phyloP scores from a whole-genome alignment of 257 asterid genomes.

The Anisodus acutangulus region DNA sequence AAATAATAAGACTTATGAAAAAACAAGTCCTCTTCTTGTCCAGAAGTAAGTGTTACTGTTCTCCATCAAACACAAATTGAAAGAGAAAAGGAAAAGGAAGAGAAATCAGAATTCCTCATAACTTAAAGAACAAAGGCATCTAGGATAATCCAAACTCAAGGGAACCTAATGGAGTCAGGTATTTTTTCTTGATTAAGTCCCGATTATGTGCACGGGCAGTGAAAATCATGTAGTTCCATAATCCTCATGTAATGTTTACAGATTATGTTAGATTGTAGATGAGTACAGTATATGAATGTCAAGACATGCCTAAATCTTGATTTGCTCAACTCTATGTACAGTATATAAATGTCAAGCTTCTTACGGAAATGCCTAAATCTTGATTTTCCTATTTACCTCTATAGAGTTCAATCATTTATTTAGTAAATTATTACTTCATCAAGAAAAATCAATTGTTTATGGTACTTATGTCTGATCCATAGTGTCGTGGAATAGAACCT shows the following conservation, averaged over 20 bases:
- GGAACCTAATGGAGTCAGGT: not conserved
- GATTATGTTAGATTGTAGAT: not conserved
- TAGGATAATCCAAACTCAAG: not conserved
- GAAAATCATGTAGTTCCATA: not conserved
- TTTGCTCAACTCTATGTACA: not conserved
- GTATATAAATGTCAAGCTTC: not conserved
- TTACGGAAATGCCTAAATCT: not conserved
- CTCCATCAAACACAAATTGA: not conserved
- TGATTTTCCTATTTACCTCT: not conserved
- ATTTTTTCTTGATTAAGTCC: conserved; percentile 18
- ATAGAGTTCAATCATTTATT: not conserved
- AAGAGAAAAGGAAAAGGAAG: not conserved
- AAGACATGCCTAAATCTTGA: not conserved
- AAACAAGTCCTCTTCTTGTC: too few species aligned
- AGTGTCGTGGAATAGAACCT: not conserved
- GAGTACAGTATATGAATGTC: not conserved
- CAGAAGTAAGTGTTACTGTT: not conserved
- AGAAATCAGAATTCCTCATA: not conserved
- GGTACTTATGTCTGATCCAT: not conserved
- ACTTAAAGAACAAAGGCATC: conserved; percentile 12
- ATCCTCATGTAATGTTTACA: not conserved
- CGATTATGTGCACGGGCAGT: not conserved
- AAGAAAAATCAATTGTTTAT: not conserved
- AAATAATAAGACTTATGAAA: not conserved
- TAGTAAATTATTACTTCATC: not conserved